Percentiles rank a stretch among this genome's conserved stretches.
Evolutionary conservation across 2,329 filamentous ascomycete genomes (phyloP).

Genomic region (Xylaria multiplex): DNA sequence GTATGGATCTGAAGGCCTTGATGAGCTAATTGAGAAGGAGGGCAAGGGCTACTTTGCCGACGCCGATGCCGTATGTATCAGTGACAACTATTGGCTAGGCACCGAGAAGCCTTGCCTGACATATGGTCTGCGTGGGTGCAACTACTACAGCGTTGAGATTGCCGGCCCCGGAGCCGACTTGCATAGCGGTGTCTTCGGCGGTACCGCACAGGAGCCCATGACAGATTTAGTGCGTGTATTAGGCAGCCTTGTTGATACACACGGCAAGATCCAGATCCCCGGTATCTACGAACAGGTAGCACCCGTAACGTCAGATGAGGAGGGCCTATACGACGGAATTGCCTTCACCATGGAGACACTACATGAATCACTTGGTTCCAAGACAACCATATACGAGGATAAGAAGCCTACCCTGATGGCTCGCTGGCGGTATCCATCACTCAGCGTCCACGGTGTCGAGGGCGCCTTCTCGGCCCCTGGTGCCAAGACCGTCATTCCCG

Average conservation of each 20-base stretch:
- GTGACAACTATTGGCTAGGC: conserved; percentile 99
- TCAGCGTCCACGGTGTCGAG: conserved; percentile 94
- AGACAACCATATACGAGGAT: conserved; percentile 85
- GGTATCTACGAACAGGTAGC: conserved; percentile 94
- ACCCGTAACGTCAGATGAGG: conserved; percentile 85
- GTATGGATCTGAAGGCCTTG: conserved; percentile 94
- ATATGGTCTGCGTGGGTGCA: conserved; percentile 95
- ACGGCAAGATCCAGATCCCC: conserved; percentile 94
- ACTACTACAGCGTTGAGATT: conserved; percentile 94
- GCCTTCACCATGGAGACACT: conserved; percentile 97
- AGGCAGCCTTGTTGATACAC: conserved; percentile 82
- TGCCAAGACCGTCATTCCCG: conserved; percentile 98
- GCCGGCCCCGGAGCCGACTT: conserved; percentile 92
- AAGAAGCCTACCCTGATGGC: conserved; percentile 96
- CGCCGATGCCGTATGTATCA: conserved; percentile 96
- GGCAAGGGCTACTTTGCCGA: conserved; percentile 96
- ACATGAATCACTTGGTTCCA: conserved; percentile 88
- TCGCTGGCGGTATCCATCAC: conserved; percentile 92
- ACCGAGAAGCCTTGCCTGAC: conserved; percentile 98
- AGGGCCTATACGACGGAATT: conserved; percentile 86
- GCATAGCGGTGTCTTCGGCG: conserved; percentile 96
- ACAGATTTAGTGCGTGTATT: conserved; percentile 89
- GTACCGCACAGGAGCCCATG: conserved; percentile 97
- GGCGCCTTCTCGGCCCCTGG: conserved; percentile 93
- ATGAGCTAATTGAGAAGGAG: conserved; percentile 92